phyloP scores from a whole-genome alignment of 2,329 filamentous ascomycete species.

The Pseudovirgaria hyperparasitica region DNA sequence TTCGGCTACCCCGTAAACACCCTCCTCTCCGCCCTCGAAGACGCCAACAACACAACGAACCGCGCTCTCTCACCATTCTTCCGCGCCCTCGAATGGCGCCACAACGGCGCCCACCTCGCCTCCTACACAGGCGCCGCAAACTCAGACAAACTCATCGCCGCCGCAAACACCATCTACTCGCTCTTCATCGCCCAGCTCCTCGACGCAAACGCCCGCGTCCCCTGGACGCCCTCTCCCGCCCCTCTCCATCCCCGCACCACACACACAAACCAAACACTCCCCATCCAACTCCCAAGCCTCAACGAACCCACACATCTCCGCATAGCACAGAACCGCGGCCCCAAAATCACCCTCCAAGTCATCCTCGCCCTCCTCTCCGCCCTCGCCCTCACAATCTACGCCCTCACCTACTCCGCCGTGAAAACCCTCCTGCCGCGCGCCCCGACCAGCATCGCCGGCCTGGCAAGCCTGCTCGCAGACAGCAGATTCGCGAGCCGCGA shows the following conservation, averaged over 20 bases:
- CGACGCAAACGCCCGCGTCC: too few relatives aligned
- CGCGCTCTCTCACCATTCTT: not conserved
- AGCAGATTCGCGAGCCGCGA: too few relatives aligned
- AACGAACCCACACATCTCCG: not conserved
- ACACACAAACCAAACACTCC: conserved; percentile 2
- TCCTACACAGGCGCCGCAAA: conserved; percentile 1
- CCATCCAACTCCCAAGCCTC: conserved; percentile 1
- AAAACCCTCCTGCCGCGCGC: too few relatives aligned
- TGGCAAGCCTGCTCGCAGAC: too few relatives aligned
- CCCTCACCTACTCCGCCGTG: too few relatives aligned
- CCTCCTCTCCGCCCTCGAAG: too few relatives aligned
- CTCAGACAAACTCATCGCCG: conserved; percentile 2
- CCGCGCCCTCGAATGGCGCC: conserved; percentile 2
- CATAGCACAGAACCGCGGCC: not conserved
- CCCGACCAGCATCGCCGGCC: too few relatives aligned
- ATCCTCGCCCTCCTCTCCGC: conserved; percentile 7
- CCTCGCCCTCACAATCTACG: conserved; percentile 10
- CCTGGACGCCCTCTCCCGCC: too few relatives aligned
- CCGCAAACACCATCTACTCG: too few relatives aligned
- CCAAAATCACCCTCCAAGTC: conserved; percentile 1
- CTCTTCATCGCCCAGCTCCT: not conserved
- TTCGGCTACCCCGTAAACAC: too few relatives aligned
- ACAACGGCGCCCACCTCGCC: conserved; percentile 5
- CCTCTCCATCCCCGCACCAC: conserved; percentile 2
- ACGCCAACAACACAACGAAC: conserved; percentile 4